phyloP scores from a whole-genome alignment of 352 stramenopile genomes.

The Pythium sukuiense region DNA sequence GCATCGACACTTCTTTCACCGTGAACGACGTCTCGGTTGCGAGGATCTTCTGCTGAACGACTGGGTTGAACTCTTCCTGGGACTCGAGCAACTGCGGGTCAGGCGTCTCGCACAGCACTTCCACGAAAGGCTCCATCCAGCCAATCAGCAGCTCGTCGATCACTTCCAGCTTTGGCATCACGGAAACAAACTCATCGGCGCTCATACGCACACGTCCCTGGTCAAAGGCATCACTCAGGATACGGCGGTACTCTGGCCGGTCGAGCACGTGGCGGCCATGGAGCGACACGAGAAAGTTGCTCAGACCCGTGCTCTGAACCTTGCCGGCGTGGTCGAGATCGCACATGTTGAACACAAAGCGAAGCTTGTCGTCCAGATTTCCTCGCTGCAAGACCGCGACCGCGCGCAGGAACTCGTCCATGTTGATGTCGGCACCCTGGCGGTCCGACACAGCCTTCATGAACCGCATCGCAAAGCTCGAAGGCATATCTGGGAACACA shows the following conservation, averaged over 20 bases:
- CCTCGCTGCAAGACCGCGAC: slow-evolving; percentile 77
- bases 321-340: slow-evolving; percentile 85
- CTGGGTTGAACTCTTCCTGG: slow-evolving; percentile 88
- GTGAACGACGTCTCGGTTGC: slow-evolving; percentile 81
- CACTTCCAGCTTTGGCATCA: slow-evolving; percentile 49
- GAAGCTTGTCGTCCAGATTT: slow-evolving; percentile 71
- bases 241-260: slow-evolving; percentile 62
- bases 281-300: slow-evolving; percentile 84
- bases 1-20: slow-evolving; percentile 72
- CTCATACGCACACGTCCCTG: slow-evolving; percentile 76
- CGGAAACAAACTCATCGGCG: slow-evolving; percentile 67
- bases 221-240: slow-evolving; percentile 82
- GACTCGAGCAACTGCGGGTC: slow-evolving; percentile 78
- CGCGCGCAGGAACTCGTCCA: slow-evolving; percentile 85
- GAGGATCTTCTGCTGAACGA: slow-evolving; percentile 87
- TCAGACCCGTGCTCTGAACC: slow-evolving; percentile 82
- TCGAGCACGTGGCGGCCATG: slow-evolving; percentile 78
- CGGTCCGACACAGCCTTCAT: slow-evolving; percentile 88
- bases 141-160: slow-evolving; percentile 60
- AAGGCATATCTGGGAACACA: slow-evolving; percentile 89
- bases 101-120: slow-evolving; percentile 84
- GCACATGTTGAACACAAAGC: slow-evolving; percentile 88
- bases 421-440: slow-evolving; percentile 83
- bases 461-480: slow-evolving; percentile 87
- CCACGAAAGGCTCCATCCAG: slow-evolving; percentile 84